Evolutionary conservation across 495 filamentous ascomycete species (phyloP).

Genomic region (Wilcoxina mikolae): DNA sequence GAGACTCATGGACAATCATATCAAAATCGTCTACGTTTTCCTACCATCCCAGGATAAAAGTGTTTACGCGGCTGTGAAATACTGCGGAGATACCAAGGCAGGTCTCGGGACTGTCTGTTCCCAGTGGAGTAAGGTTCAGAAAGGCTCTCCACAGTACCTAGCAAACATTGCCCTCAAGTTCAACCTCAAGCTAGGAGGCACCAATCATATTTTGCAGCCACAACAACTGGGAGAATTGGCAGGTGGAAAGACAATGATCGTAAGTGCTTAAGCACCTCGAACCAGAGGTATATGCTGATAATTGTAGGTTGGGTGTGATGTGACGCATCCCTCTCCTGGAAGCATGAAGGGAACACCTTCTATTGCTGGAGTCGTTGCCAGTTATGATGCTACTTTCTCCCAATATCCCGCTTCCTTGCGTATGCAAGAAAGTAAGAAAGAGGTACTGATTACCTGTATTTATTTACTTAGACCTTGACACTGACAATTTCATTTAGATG

Average conservation of each 20-base stretch:
- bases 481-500: conserved; percentile 34
- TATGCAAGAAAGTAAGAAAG: conserved; percentile 41
- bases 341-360: conserved; percentile 45
- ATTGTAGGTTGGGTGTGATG: conserved; percentile 55
- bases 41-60: conserved; percentile 18
- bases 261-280: conserved; percentile 19
- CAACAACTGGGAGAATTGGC: conserved; percentile 43
- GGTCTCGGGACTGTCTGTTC: conserved; percentile 25
- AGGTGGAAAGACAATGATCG: conserved; percentile 59
- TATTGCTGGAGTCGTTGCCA: conserved; percentile 62
- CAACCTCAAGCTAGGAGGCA: conserved; percentile 73
- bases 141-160: conserved; percentile 20
- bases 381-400: conserved; percentile 42
- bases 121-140: conserved; percentile 19
- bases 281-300: conserved; percentile 1
- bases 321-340: conserved; percentile 73
- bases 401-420: conserved; percentile 56
- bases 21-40: conserved; percentile 38
- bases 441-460: conserved; percentile 19
- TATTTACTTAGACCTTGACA: not conserved
- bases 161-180: conserved; percentile 34
- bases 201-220: conserved; percentile 48
- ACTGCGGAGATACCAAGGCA: conserved; percentile 21
- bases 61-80: conserved; percentile 25
- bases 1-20: conserved; percentile 34